A percentile compares a stretch with the other conserved stretches of the same genome.
Evolutionary conservation across 1,284 basidiomycete genomes (phyloP).

Genomic region (Tilletia walkeri): DNA sequence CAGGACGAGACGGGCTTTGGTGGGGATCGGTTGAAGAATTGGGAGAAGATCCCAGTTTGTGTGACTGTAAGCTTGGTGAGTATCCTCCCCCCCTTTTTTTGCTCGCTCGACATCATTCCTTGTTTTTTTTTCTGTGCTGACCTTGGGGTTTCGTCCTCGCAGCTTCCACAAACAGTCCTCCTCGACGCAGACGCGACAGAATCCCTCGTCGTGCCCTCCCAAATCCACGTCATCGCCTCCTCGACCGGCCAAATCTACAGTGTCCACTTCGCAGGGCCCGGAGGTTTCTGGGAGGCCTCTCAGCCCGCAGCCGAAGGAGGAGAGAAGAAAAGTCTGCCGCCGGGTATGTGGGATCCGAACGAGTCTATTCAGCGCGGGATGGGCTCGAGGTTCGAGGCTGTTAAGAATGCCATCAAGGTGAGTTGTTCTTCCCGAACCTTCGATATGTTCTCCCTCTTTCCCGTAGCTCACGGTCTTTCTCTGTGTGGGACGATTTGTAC

Average conservation of each 20-base stretch:
- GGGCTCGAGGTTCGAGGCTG: slow-evolving; percentile 12
- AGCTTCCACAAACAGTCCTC: slow-evolving; percentile 3
- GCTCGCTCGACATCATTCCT: not conserved
- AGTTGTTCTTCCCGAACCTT: not conserved
- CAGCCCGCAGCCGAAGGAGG: not conserved
- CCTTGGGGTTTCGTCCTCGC: not conserved
- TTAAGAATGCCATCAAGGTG: slow-evolving; percentile 15
- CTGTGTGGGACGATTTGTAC: not conserved
- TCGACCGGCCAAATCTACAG: slow-evolving; percentile 4
- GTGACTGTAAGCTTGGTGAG: slow-evolving; percentile 40
- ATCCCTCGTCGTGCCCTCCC: slow-evolving; percentile 12
- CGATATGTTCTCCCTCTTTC: not conserved
- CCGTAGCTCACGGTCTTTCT: not conserved
- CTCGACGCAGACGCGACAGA: slow-evolving; percentile 17
- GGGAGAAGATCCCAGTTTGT: slow-evolving; percentile 43
- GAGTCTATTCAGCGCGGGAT: slow-evolving; percentile 15
- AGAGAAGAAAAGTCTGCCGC: not conserved
- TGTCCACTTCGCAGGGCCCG: slow-evolving; percentile 8
- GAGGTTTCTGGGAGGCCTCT: slow-evolving; percentile 11
- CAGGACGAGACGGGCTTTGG: slow-evolving; percentile 37
- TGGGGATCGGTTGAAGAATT: slow-evolving; percentile 32
- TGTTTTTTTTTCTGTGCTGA: not conserved
- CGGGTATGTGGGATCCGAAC: not conserved
- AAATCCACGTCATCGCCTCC: slow-evolving; percentile 15
- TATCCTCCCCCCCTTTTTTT: not conserved